phyloP scores from a whole-genome alignment of 2,329 filamentous ascomycete genomes.

The Alternaria conjuncta region DNA sequence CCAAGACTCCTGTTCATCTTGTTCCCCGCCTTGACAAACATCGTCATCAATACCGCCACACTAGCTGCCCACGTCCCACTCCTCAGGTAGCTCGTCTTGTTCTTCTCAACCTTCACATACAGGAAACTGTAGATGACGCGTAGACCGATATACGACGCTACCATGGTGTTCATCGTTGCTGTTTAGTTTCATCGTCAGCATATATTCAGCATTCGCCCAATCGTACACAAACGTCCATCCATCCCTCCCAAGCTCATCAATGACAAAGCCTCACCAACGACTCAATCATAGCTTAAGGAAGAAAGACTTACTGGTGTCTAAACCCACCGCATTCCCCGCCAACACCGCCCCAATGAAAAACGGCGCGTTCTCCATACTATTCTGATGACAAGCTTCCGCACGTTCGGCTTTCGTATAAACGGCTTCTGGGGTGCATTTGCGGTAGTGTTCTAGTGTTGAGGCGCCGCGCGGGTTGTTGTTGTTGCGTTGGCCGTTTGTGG shows the following conservation, averaged over 20 bases:
- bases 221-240: no score
- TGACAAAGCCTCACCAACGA: background rate
- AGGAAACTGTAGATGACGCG: background rate
- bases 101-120: background rate
- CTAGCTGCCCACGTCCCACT: background rate
- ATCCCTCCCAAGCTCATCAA: background rate
- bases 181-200: background rate
- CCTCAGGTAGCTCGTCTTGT: background rate
- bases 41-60: background rate
- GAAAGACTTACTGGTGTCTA: background rate
- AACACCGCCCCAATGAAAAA: background rate
- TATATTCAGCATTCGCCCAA: accelerated
- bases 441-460: background rate
- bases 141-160: background rate
- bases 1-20: background rate
- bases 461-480: background rate
- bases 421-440: background rate
- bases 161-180: background rate
- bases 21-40: background rate
- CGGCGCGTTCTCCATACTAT: background rate
- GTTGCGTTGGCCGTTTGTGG: background rate
- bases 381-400: background rate
- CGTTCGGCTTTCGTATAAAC: background rate
- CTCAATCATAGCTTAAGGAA: background rate
- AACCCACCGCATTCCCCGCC: background rate